These are phyloP conservation scores for Vinca minor DNA, from an alignment of 257 asterid genomes.

Conservation along the genomic window DNA sequence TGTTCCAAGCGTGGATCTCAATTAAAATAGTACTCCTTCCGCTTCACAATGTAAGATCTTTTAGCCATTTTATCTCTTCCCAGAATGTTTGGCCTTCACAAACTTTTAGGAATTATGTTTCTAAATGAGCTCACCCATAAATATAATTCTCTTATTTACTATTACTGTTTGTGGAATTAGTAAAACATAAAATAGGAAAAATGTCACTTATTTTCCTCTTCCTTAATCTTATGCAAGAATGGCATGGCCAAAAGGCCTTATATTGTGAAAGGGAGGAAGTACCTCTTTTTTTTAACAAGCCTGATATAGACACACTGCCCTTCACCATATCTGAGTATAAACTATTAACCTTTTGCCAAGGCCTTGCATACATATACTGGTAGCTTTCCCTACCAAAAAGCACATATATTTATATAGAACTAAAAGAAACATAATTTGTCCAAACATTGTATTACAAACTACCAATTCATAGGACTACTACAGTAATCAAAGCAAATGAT, in stretches of 20 bases:
- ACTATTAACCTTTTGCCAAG: constrained; percentile 62
- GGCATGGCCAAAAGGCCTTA: too few relatives aligned
- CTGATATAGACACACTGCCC: constrained; percentile 42
- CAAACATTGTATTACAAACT: neutral
- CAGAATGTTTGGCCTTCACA: too few relatives aligned
- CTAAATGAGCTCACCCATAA: too few relatives aligned
- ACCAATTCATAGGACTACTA: neutral
- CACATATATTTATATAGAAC: constrained; percentile 1
- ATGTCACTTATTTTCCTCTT: too few relatives aligned
- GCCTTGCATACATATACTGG: constrained; percentile 67
- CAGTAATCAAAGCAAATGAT: neutral
- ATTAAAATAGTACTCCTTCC: neutral
- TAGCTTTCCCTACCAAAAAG: constrained; percentile 70
- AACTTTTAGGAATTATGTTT: too few relatives aligned
- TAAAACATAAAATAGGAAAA: too few relatives aligned
- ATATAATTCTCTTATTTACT: too few relatives aligned
- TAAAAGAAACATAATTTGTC: neutral
- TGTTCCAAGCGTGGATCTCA: neutral
- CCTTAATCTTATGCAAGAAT: too few relatives aligned
- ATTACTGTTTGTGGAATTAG: too few relatives aligned
- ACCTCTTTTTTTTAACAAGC: constrained; percentile 64
- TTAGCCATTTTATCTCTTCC: too few relatives aligned
- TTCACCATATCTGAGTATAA: constrained; percentile 66
- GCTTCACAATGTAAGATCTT: too few relatives aligned
- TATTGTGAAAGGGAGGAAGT: too few relatives aligned